Base-by-base conservation (phyloP, 805 yeast genomes). In the Schwanniomyces pseudopolymorphus region DNA sequence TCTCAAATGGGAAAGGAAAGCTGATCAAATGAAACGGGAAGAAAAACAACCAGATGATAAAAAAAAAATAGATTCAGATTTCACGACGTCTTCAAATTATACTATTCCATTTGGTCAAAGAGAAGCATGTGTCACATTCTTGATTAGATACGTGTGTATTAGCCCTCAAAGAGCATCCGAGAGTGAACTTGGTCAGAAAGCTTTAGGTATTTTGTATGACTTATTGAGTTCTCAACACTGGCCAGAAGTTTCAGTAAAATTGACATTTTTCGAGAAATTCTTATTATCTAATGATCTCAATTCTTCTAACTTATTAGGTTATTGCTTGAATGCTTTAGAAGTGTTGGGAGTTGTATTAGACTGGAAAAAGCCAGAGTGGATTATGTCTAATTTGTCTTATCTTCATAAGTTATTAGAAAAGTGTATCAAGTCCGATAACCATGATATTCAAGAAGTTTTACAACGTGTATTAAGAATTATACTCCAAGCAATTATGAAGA, bases 271-370 rank as follows among this genome's bases (percentile, higher is more conserved):
- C 60, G 99, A 94, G 54, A 83, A 94, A 51, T 88, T 90, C 57
- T 69, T 94, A 44, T 81, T 87, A 16, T 83, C 88, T 25, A 83
- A 88, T 46, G 97, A 92, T 52, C 70, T 87, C 47, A 80, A 78
- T 31, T 78, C 89, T 11, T 77, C 82, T 28, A 84, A 84, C 49
- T 76, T 87, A 35, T 63, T 89, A 20, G 89, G 90, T 1, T 85
- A 87, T 55, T 87, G 96, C 55, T 72, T 91, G 57, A 95, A 94
- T 66, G 96, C 99, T 0, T 68, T 95, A 42, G 96, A 89, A 61
- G 97, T 94, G 0, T 74, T 94, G 39, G 84, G 85, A 9, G 87
- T 90, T 39, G 89, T 90, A 1, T 70, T 94, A 44, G 87, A 84
- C 52, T 87, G 89, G 78, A 87, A 87, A 65, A 64, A 82, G 1